A percentile compares a stretch with the other conserved stretches of the same genome.
Conservation (phyloP, 164 flowering plant genomes). For the Nelumbo lutea region DNA sequence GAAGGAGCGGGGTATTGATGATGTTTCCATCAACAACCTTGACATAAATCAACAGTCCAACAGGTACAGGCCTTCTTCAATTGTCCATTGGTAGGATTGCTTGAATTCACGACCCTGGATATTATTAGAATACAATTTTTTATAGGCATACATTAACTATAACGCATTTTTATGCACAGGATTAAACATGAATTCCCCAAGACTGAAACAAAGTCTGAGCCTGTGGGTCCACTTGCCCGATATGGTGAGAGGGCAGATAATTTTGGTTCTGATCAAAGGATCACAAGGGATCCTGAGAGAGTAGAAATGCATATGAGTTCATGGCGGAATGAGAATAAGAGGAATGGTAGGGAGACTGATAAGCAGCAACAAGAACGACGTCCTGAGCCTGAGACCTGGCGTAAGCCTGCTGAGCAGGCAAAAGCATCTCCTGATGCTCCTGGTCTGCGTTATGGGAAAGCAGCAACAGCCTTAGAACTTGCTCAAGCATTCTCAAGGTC, state of each 20-base stretch:
- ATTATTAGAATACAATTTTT: not conserved
- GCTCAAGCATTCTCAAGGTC: conserved; percentile 40
- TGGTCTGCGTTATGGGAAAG: conserved; percentile 25
- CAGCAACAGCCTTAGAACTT: not conserved
- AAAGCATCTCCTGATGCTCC: conserved; percentile 29
- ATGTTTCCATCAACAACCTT: conserved; percentile 33
- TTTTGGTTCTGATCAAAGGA: conserved; percentile 37
- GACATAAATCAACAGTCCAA: conserved; percentile 37
- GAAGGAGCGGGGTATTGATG: conserved; percentile 74
- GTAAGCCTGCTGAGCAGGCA: conserved; percentile 54
- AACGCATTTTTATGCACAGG: conserved; percentile 24
- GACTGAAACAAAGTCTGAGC: conserved; percentile 30
- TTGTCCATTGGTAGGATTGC: not conserved
- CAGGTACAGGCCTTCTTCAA: conserved; percentile 35
- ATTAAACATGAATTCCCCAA: conserved; percentile 32
- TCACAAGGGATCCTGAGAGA: conserved; percentile 38
- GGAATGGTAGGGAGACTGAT: conserved; percentile 39
- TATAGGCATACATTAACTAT: not conserved
- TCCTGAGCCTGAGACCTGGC: conserved; percentile 86
- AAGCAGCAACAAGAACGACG: conserved; percentile 49
- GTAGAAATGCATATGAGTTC: conserved; percentile 51
- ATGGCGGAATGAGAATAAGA: conserved; percentile 51
- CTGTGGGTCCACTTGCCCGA: conserved; percentile 19
- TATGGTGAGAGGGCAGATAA: conserved; percentile 39
- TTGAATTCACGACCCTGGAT: too few species aligned